Percentiles rank a stretch among this genome's conserved stretches.
These are phyloP conservation scores for Marasmius fiardii DNA, from an alignment of 1,284 basidiomycete species.

Conservation along the genomic window DNA sequence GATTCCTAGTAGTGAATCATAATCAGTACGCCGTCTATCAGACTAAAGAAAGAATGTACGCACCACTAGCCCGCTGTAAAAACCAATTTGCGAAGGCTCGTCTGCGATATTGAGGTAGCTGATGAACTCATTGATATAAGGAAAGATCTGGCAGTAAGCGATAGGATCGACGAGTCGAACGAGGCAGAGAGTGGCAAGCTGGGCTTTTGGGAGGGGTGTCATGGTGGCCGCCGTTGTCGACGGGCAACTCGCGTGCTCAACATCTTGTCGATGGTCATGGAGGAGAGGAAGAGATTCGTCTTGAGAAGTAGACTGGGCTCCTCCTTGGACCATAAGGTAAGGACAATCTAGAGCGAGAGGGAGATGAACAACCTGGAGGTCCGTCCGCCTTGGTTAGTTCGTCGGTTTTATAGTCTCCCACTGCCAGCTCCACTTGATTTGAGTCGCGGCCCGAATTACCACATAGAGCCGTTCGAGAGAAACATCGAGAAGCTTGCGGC, in stretches of 20 bases:
- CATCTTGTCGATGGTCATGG: slow-evolving; percentile 1
- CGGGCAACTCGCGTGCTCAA: not conserved
- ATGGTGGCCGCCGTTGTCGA: not conserved
- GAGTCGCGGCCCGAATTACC: not conserved
- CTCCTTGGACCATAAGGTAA: not conserved
- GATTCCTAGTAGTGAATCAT: slow-evolving; percentile 40
- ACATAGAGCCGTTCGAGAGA: not conserved
- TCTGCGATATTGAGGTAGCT: slow-evolving; percentile 29
- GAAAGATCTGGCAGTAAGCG: slow-evolving; percentile 33
- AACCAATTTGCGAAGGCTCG: slow-evolving; percentile 34
- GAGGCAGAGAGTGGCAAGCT: slow-evolving; percentile 29
- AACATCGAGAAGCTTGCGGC: not conserved
- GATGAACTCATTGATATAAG: slow-evolving; percentile 39
- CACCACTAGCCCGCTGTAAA: slow-evolving; percentile 39
- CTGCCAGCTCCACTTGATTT: not conserved
- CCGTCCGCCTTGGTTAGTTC: not conserved
- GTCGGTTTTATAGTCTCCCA: no score
- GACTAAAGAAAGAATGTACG: slow-evolving; percentile 10
- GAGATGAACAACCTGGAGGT: not conserved
- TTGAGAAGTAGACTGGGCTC: slow-evolving; percentile 3
- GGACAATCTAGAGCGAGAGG: not conserved
- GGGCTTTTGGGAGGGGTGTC: slow-evolving; percentile 21
- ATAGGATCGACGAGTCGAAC: slow-evolving; percentile 37
- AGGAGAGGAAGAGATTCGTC: slow-evolving; percentile 5
- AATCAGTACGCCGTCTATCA: not conserved